Conservation (phyloP, 306 rosid species). For the Luffa acutangula region DNA sequence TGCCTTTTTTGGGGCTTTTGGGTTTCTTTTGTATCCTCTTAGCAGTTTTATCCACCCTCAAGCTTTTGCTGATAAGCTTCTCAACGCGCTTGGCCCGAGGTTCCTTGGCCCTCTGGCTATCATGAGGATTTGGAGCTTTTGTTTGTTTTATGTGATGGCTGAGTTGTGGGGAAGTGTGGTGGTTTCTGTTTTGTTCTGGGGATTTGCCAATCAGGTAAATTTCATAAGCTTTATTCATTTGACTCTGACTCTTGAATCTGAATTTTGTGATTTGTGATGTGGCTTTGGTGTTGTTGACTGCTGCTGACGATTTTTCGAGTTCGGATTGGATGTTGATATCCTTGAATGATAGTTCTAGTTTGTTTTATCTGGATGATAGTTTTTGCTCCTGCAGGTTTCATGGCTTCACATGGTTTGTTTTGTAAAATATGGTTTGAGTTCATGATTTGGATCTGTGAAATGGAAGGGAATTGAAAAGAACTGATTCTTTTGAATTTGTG, state of each 20-base stretch:
- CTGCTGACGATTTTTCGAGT: background rate
- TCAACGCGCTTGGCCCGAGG: slow-evolving; percentile 66
- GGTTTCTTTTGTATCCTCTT: slow-evolving; percentile 78
- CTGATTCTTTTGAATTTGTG: background rate
- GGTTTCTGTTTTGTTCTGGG: slow-evolving; percentile 90
- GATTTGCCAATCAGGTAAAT: slow-evolving; percentile 87
- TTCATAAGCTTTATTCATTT: background rate
- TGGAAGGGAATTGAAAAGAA: background rate
- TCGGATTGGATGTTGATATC: background rate
- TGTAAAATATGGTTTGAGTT: background rate
- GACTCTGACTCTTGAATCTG: background rate
- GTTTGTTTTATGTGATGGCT: slow-evolving; percentile 98
- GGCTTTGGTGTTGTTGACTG: background rate
- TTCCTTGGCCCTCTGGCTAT: slow-evolving; percentile 90
- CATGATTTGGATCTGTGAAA: background rate
- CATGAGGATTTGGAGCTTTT: slow-evolving; percentile 89
- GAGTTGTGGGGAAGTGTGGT: slow-evolving; percentile 98
- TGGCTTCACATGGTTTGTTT: background rate
- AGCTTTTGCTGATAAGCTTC: slow-evolving; percentile 78
- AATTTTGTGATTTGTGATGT: background rate
- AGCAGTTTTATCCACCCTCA: slow-evolving; percentile 71
- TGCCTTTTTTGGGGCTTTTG: slow-evolving; percentile 88
- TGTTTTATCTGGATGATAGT: background rate
- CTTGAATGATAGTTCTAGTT: background rate
- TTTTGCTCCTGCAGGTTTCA: background rate